A percentile compares a stretch with the other conserved stretches of the same genome.
Conservation (phyloP, 768 basidiomycete genomes). For the Collybia nuda region DNA sequence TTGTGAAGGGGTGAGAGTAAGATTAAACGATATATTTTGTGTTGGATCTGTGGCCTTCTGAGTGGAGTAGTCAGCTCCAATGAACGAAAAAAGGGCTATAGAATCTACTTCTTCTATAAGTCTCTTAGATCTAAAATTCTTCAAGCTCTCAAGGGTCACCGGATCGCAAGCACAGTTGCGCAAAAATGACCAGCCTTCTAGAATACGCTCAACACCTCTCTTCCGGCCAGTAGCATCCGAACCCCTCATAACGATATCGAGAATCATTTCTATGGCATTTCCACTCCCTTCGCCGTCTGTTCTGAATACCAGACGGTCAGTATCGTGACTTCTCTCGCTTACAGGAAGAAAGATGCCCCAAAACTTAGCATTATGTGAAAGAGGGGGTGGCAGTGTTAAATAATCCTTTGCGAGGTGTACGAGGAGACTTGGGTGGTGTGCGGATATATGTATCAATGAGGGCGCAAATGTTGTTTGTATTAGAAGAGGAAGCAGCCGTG, state of each 20-base stretch:
- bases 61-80: constrained; percentile 1
- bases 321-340: constrained; percentile 59
- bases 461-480: constrained; percentile 64
- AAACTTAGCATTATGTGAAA: constrained; percentile 65
- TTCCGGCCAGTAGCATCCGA: constrained; percentile 41
- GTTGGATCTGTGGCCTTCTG: constrained; percentile 56
- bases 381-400: constrained; percentile 68
- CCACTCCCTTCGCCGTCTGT: constrained; percentile 50
- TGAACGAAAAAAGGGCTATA: too few species aligned
- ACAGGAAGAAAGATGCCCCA: constrained; percentile 77
- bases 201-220: constrained; percentile 54
- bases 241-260: constrained; percentile 59
- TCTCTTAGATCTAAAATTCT: constrained; percentile 35
- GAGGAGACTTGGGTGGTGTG: constrained; percentile 73
- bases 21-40: constrained; percentile 81
- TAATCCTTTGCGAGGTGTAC: constrained; percentile 68
- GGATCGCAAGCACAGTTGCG: constrained; percentile 42
- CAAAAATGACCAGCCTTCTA: constrained; percentile 60
- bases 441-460: constrained; percentile 59
- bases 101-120: constrained; percentile 27
- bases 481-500: constrained; percentile 53
- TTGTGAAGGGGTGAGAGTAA: constrained; percentile 81
- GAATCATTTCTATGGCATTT: constrained; percentile 47
- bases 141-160: constrained; percentile 50
- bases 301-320: constrained; percentile 61